These are phyloP conservation scores for Dryas octopetala DNA, from an alignment of 306 rosid genomes.

Conservation along the genomic window DNA sequence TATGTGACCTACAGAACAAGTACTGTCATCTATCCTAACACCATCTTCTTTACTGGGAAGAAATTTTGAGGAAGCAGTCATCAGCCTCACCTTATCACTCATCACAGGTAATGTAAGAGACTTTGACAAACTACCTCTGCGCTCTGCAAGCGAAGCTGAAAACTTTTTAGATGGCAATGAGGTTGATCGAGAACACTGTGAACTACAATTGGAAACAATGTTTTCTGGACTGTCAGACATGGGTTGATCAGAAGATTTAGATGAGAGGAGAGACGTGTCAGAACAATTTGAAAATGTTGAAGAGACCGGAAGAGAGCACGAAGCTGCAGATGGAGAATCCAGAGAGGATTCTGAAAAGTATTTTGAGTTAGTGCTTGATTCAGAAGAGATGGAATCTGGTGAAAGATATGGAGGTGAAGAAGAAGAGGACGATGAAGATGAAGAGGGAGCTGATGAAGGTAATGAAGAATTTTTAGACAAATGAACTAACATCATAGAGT, in stretches of 20 bases:
- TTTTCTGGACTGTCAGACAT: slow-evolving; percentile 45
- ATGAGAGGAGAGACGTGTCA: slow-evolving; percentile 47
- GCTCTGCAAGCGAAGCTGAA: slow-evolving; percentile 82
- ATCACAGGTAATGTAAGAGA: slow-evolving; percentile 68
- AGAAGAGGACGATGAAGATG: slow-evolving; percentile 38
- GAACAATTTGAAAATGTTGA: slow-evolving; percentile 57
- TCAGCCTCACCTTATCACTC: slow-evolving; percentile 45
- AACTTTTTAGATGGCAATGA: slow-evolving; percentile 53
- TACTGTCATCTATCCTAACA: slow-evolving; percentile 27
- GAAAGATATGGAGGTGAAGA: slow-evolving; percentile 67
- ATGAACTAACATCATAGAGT: slow-evolving; percentile 69
- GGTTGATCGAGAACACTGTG: slow-evolving; percentile 44
- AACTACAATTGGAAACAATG: slow-evolving; percentile 34
- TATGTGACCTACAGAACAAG: slow-evolving; percentile 36
- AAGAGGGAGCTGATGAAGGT: slow-evolving; percentile 43
- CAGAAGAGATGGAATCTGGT: slow-evolving; percentile 84
- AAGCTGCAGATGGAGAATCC: slow-evolving; percentile 66
- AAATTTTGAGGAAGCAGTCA: slow-evolving; percentile 37
- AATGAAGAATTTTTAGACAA: slow-evolving; percentile 50
- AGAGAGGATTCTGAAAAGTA: slow-evolving; percentile 60
- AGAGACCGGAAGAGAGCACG: slow-evolving; percentile 40
- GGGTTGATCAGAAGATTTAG: slow-evolving; percentile 42
- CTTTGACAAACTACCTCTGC: slow-evolving; percentile 79
- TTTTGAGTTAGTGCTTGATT: slow-evolving; percentile 64
- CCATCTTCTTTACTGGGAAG: slow-evolving; percentile 37